A percentile compares a stretch with the other conserved stretches of the same genome.
Conservation (phyloP, 2,329 filamentous ascomycete genomes). For the Pleomassaria siparia region DNA sequence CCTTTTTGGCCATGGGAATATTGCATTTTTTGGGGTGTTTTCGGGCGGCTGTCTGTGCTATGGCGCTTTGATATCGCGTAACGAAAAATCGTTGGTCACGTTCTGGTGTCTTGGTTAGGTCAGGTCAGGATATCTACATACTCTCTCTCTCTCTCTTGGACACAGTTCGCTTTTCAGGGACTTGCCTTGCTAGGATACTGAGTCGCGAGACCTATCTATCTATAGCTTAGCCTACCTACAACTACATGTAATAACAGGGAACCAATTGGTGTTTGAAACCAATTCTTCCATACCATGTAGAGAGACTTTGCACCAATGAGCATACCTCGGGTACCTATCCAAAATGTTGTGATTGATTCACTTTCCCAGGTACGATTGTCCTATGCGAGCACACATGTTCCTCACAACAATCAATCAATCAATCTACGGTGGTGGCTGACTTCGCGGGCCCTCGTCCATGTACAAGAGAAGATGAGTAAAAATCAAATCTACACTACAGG, state of each 20-base stretch:
- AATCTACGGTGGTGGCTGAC: too few relatives aligned
- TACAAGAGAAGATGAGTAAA: too few relatives aligned
- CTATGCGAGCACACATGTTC: too few relatives aligned
- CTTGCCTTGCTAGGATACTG: neutral
- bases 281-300: neutral
- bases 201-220: neutral
- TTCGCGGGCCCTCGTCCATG: too few relatives aligned
- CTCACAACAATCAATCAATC: too few relatives aligned
- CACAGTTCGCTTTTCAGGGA: neutral
- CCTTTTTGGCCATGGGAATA: neutral
- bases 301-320: too few relatives aligned
- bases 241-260: conserved; percentile 1
- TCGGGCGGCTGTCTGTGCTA: neutral
- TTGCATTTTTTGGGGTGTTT: neutral
- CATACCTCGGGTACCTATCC: too few relatives aligned
- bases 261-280: neutral
- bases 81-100: neutral
- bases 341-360: too few relatives aligned
- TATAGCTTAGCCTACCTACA: neutral
- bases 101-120: neutral
- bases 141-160: neutral
- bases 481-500: too few relatives aligned
- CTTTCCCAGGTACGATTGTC: too few relatives aligned
- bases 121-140: too few relatives aligned
- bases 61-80: conserved; percentile 1